Conservation (phyloP, 2,329 filamentous ascomycete species). For the Lojkania enalia region DNA sequence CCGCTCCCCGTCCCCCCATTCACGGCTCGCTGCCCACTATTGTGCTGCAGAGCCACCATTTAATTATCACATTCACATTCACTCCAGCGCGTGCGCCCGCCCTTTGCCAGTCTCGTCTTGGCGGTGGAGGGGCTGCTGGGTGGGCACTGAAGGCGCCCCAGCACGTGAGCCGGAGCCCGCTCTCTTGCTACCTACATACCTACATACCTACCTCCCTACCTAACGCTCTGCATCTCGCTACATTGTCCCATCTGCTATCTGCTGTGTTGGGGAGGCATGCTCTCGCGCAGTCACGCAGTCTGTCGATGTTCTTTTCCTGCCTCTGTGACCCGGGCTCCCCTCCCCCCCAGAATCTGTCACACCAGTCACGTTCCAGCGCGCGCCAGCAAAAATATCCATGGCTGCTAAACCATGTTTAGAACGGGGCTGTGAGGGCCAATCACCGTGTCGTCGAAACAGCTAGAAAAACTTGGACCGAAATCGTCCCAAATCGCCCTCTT, state of each 20-base stretch:
- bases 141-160: background rate
- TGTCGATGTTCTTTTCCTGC: background rate
- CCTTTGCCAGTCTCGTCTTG: conserved; percentile 9
- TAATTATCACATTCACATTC: background rate
- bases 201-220: background rate
- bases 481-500: conserved; percentile 15
- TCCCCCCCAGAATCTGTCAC: conserved; percentile 18
- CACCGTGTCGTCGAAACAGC: conserved; percentile 34
- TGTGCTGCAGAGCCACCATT: background rate
- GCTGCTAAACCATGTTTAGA: conserved; percentile 8
- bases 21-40: background rate
- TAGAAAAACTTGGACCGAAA: conserved; percentile 34
- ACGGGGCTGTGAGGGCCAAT: conserved; percentile 29
- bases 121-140: conserved; percentile 3
- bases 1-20: background rate
- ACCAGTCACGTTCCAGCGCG: conserved; percentile 24
- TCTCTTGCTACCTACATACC: background rate
- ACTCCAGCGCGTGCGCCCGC: background rate
- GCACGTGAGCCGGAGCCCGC: conserved; percentile 9
- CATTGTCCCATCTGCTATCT: background rate
- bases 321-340: background rate
- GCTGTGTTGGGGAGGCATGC: background rate
- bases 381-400: background rate
- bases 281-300: no score
- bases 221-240: background rate